Percentiles rank a stretch among this genome's conserved stretches.
phyloP scores from a whole-genome alignment of 169 alveolate species.

The Sarcocystis neurona region DNA sequence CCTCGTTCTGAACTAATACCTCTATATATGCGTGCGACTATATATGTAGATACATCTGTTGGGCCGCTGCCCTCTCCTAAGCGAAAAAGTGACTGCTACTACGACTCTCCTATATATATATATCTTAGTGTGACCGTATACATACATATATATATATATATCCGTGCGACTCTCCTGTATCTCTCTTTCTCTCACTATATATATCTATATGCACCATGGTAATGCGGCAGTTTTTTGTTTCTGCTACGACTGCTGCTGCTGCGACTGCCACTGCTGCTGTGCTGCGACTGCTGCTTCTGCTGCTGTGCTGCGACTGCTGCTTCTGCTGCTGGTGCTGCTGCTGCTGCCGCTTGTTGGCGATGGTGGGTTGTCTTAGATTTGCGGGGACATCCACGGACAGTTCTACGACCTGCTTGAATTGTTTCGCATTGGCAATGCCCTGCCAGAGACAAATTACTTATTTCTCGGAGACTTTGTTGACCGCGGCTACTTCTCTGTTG shows the following conservation, averaged over 20 bases:
- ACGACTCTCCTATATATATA: neutral
- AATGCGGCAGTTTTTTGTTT: no score
- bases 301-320: neutral
- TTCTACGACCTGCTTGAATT: constrained; percentile 95
- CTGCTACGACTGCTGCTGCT: no score
- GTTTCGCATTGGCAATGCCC: constrained; percentile 90
- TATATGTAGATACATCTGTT: no score
- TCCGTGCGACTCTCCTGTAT: neutral
- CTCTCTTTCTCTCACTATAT: neutral
- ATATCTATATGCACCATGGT: no score
- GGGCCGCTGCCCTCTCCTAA: no score
- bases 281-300: neutral
- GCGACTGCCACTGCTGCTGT: neutral
- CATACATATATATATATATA: constrained; percentile 9
- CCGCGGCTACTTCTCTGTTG: constrained; percentile 96
- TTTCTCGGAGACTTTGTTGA: constrained; percentile 99
- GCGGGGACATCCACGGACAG: constrained; percentile 99
- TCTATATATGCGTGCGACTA: no score
- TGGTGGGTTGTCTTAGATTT: no score
- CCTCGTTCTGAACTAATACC: neutral
- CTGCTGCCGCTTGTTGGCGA: neutral
- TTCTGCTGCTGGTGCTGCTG: neutral
- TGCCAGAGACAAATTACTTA: constrained; percentile 97
- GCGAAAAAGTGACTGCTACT: no score
- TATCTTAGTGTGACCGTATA: neutral